Conservation (phyloP, 768 basidiomycete genomes). For the Leucocoprinus sp. region DNA sequence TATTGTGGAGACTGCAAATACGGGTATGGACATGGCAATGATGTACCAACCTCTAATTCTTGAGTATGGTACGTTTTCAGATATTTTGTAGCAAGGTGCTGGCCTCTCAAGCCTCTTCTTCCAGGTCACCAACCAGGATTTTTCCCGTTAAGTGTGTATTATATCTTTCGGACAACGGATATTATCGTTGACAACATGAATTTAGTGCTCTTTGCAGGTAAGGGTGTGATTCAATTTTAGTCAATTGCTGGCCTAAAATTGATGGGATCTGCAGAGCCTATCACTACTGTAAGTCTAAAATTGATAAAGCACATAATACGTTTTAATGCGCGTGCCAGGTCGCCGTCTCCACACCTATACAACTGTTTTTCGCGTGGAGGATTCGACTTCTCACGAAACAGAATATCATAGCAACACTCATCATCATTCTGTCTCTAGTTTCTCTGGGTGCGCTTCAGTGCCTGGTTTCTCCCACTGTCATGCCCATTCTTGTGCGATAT, state of each 20-base stretch:
- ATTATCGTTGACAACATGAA: not conserved
- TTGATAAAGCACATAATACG: not conserved
- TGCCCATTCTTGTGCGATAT: not conserved
- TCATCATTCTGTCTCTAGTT: constrained; percentile 25
- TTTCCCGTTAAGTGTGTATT: constrained; percentile 24
- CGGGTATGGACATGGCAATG: constrained; percentile 35
- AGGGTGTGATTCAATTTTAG: not conserved
- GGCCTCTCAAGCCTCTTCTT: not conserved
- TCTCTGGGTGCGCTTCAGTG: constrained; percentile 22
- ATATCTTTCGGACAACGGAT: constrained; percentile 4
- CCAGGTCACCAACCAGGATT: constrained; percentile 24
- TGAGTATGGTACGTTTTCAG: constrained; percentile 22
- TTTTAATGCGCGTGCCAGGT: constrained; percentile 19
- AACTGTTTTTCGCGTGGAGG: constrained; percentile 38
- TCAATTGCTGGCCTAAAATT: not conserved
- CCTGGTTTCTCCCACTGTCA: not conserved
- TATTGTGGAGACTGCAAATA: constrained; percentile 33
- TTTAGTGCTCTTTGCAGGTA: constrained; percentile 24
- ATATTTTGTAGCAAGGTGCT: too few relatives aligned
- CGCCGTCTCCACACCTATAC: constrained; percentile 37
- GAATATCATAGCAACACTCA: constrained; percentile 23
- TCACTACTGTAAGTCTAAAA: constrained; percentile 23
- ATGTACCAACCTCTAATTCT: constrained; percentile 39
- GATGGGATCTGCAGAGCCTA: constrained; percentile 18
- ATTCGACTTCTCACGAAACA: constrained; percentile 33